These are phyloP conservation scores for Hyphodiscus sp. DNA, from an alignment of 2,329 filamentous ascomycete species.

Conservation along the genomic window DNA sequence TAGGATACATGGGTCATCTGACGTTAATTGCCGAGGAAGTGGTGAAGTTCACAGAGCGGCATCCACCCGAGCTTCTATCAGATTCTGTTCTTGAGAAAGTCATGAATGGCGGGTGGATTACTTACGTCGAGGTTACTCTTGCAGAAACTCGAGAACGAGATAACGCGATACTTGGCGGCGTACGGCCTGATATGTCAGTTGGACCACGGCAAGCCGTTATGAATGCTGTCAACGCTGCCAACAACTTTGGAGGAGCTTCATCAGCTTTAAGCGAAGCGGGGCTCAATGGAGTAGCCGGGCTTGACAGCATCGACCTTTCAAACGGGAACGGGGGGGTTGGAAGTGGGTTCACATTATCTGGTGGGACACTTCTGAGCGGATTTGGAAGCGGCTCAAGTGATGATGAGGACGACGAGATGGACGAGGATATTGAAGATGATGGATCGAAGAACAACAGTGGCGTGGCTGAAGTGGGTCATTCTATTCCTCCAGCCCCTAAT, in stretches of 20 bases:
- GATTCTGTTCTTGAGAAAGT: slow-evolving; percentile 81
- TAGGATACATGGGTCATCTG: slow-evolving; percentile 97
- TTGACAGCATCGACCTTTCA: slow-evolving; percentile 57
- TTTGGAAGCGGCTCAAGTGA: slow-evolving; percentile 86
- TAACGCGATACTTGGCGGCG: slow-evolving; percentile 95
- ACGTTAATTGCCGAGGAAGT: slow-evolving; percentile 97
- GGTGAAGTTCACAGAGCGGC: slow-evolving; percentile 94
- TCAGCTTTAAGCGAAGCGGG: slow-evolving; percentile 75
- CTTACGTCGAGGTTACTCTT: slow-evolving; percentile 88
- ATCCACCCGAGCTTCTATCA: slow-evolving; percentile 81
- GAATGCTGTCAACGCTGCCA: slow-evolving; percentile 50
- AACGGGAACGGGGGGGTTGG: slow-evolving; percentile 56
- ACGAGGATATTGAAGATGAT: slow-evolving; percentile 71
- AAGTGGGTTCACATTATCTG: slow-evolving; percentile 60
- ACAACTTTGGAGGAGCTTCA: slow-evolving; percentile 49
- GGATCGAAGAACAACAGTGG: slow-evolving; percentile 38
- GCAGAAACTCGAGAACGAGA: slow-evolving; percentile 92
- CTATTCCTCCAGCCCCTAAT: slow-evolving; percentile 31
- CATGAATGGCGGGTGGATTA: slow-evolving; percentile 84
- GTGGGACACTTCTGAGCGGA: slow-evolving; percentile 73
- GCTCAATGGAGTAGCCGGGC: slow-evolving; percentile 53
- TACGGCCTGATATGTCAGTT: slow-evolving; percentile 83
- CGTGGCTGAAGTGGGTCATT: slow-evolving; percentile 49
- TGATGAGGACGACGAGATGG: slow-evolving; percentile 92
- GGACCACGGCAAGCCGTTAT: slow-evolving; percentile 63